These are phyloP conservation scores for Flaveria trinervia DNA, from an alignment of 129 eudicot genomes.

Conservation along the genomic window DNA sequence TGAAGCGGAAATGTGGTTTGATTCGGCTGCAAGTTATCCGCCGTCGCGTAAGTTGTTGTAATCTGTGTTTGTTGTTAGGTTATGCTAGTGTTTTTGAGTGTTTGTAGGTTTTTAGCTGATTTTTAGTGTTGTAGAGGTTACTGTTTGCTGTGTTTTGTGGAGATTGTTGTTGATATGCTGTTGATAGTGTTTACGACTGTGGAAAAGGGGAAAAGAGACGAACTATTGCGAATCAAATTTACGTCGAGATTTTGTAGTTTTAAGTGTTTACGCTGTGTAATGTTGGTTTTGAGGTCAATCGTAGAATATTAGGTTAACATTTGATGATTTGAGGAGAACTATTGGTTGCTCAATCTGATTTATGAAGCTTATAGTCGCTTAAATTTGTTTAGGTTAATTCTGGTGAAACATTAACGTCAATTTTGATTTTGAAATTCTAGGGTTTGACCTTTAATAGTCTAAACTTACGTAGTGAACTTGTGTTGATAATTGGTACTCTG, in stretches of 20 bases:
- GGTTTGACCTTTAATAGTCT: slow-evolving; percentile 26
- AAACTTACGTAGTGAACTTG: slow-evolving; percentile 7
- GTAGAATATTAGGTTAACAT: slow-evolving; percentile 18
- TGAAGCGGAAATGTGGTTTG: slow-evolving; percentile 76
- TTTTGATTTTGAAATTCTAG: slow-evolving; percentile 33
- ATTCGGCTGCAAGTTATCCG: slow-evolving; percentile 59
- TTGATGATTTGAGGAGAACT: neutral
- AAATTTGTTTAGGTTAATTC: slow-evolving; percentile 12
- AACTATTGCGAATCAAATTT: neutral
- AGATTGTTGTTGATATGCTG: slow-evolving; percentile 8
- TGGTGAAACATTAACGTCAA: slow-evolving; percentile 20
- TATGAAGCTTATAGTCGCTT: neutral
- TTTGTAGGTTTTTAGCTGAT: slow-evolving; percentile 6
- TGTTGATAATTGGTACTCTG: slow-evolving; percentile 12
- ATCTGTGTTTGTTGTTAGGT: neutral
- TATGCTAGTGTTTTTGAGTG: neutral
- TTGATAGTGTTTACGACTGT: neutral
- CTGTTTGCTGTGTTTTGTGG: slow-evolving; percentile 17
- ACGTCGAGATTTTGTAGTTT: neutral
- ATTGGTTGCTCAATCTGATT: slow-evolving; percentile 7
- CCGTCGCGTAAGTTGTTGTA: slow-evolving; percentile 76
- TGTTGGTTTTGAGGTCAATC: slow-evolving; percentile 27
- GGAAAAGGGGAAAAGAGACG: slow-evolving; percentile 2
- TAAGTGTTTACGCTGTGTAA: slow-evolving; percentile 3
- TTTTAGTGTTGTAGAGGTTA: neutral